Evolutionary conservation across 768 basidiomycete species (phyloP).

Genomic region (Lentinula edodes): DNA sequence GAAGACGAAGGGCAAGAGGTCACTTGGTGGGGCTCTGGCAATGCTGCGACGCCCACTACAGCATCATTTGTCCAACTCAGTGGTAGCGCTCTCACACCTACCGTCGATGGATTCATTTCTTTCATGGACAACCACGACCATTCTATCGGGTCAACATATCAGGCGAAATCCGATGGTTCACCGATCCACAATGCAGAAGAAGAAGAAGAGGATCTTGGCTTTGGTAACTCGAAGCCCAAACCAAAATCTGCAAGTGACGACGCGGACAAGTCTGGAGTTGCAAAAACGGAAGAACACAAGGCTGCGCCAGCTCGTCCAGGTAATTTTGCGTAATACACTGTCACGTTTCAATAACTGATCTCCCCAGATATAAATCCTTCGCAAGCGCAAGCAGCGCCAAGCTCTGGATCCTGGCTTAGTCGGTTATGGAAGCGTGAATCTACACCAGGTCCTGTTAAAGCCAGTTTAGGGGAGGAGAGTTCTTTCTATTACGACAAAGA

Average conservation of each 20-base stretch:
- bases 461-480: slow-evolving; percentile 88
- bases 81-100: slow-evolving; percentile 30
- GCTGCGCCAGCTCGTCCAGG: slow-evolving; percentile 22
- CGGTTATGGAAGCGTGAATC: slow-evolving; percentile 74
- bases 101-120: slow-evolving; percentile 69
- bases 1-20: slow-evolving; percentile 31
- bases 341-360: neutral
- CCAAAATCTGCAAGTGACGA: slow-evolving; percentile 30
- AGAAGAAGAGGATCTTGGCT: slow-evolving; percentile 84
- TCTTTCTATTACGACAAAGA: slow-evolving; percentile 93
- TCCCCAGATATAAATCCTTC: slow-evolving; percentile 1
- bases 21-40: slow-evolving; percentile 62
- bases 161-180: neutral
- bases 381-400: neutral
- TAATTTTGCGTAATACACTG: slow-evolving; percentile 11
- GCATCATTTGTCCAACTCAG: slow-evolving; percentile 58
- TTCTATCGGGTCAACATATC: slow-evolving; percentile 24
- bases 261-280: slow-evolving; percentile 11
- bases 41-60: slow-evolving; percentile 59
- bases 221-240: slow-evolving; percentile 66
- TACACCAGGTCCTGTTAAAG: slow-evolving; percentile 70
- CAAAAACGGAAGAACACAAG: slow-evolving; percentile 7
- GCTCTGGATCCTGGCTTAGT: slow-evolving; percentile 65
- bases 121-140: slow-evolving; percentile 65
- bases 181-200: slow-evolving; percentile 25